Base-by-base conservation (phyloP, 805 yeast genomes). In the Pichia thaimueangensis region DNA sequence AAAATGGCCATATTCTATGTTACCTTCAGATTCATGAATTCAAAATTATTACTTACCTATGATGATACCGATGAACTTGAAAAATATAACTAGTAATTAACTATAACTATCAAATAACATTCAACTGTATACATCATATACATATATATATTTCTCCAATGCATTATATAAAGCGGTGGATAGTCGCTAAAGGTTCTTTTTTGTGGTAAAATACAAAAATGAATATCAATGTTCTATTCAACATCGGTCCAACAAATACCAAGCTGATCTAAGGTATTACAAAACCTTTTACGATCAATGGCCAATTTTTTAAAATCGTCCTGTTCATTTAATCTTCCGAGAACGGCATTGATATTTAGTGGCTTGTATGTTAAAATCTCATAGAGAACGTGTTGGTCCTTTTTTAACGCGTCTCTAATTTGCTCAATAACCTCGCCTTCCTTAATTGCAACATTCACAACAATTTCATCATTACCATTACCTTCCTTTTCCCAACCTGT, bases 41-140 rank as follows among this genome's bases (percentile, higher is more conserved):
- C 37, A 2, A 41, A 39, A 24, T 39, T 60, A 9, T 46, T 60
- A 12, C 44, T 57, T n/a, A 39, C 42, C 6, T 39, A 47, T 21
- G 40, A 48, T 19, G 65, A 59, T 43, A 50, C 45, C 15, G 57
- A 53, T 5, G 60, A 59, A 19, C 43, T 58, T 21, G 52, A 60
- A 23, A 57, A 58, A 24, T 62, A 54, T 37, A 42, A 54, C 7
- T 60, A 41, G 34, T 29, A n/a, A n/a, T n/a, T n/a, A n/a, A n/a
- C n/a, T n/a, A n/a, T n/a, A n/a, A n/a, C n/a, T n/a, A n/a, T n/a
- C n/a, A n/a, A n/a, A n/a, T n/a, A n/a, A n/a, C n/a, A n/a, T n/a
- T n/a, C n/a, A n/a, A n/a, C n/a, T n/a, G n/a, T n/a, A n/a, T n/a
- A n/a, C n/a, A n/a, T n/a, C n/a, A n/a, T n/a, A n/a, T n/a, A n/a